Evolutionary conservation across 2,329 filamentous ascomycete genomes (phyloP), one percentile per base, ranked within the genome.

Genomic region (Tolypocladium album): DNA sequence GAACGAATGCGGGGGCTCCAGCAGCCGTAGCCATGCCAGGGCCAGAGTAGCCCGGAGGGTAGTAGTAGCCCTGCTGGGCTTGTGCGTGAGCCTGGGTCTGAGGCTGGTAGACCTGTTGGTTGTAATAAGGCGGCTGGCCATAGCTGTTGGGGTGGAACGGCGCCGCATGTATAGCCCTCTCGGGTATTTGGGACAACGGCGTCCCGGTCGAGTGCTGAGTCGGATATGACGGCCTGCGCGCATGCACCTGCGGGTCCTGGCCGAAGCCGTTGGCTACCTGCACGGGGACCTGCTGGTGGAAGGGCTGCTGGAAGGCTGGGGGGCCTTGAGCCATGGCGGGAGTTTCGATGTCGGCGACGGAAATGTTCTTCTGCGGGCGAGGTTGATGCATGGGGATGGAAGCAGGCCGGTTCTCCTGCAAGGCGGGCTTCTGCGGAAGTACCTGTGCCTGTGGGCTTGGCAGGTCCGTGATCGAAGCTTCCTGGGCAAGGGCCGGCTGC

Each of bases 331-430:
- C 70, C 66, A 76, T 80, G 6, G 84, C 86, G 4, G 92, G 91
- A 9, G 89, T 89, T 73, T 97, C 94, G 66, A 97, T 96, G 67
- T 91, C 92, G 60, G 91, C 90, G 61, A 97, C 86, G 12, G 92
- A 97, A 39, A 97, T 90, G 7, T 92, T 82, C 79, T 97, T 97
- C 73, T 97, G 92, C 11, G 94, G 93, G 58, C 90, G 88, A 60
- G 94, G 94, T 71, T 97, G 94, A 71, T 97, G 90, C 86, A 97
- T 96, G 0, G 91, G 83, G 65, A 83, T 77, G 52, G 76, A 72
- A 6, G 79, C 73, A 52, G 67, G 67, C 17, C 79, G 76, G 65
- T 78, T 85, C 69, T 87, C 82, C 65, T 83, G 78, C 71, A 82
- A 80, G 24, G 75, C 72, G 36, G 83, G 83, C 69, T 82, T 84